phyloP scores from a whole-genome alignment of 345 rosid species.

The Hibiscus tridactylites region DNA sequence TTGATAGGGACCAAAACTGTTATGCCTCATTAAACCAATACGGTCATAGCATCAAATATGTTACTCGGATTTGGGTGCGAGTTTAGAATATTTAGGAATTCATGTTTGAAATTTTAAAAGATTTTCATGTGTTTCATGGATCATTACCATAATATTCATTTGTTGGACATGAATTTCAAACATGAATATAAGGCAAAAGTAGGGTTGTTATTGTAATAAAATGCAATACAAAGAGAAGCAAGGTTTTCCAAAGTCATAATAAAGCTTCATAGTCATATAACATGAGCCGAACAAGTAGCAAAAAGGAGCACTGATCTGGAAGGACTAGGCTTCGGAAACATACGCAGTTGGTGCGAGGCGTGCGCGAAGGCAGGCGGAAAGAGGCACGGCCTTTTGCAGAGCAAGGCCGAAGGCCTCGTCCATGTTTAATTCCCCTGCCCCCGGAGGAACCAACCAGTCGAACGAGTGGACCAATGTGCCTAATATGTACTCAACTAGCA shows the following conservation, averaged over 20 bases:
- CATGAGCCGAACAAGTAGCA: background rate
- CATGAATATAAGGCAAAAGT: background rate
- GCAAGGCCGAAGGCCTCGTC: slow-evolving; percentile 53
- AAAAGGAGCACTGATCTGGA: background rate
- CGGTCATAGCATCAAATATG: no score
- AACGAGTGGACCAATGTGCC: slow-evolving; percentile 40
- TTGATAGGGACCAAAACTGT: no score
- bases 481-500: slow-evolving; percentile 32
- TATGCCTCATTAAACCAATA: no score
- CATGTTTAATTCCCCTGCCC: slow-evolving; percentile 34
- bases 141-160: no score
- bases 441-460: slow-evolving; percentile 46
- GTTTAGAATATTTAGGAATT: no score
- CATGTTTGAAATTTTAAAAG: no score
- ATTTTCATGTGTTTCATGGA: no score
- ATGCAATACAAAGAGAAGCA: background rate
- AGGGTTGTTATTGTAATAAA: background rate
- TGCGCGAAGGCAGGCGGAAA: slow-evolving; percentile 36
- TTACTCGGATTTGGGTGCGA: no score
- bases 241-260: no score
- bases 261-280: no score
- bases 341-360: slow-evolving; percentile 33
- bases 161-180: no score
- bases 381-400: slow-evolving; percentile 47
- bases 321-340: background rate